Evolutionary conservation across 2,329 filamentous ascomycete genomes (phyloP), one percentile per base, ranked within the genome.

Genomic region (Penicillium palitans): DNA sequence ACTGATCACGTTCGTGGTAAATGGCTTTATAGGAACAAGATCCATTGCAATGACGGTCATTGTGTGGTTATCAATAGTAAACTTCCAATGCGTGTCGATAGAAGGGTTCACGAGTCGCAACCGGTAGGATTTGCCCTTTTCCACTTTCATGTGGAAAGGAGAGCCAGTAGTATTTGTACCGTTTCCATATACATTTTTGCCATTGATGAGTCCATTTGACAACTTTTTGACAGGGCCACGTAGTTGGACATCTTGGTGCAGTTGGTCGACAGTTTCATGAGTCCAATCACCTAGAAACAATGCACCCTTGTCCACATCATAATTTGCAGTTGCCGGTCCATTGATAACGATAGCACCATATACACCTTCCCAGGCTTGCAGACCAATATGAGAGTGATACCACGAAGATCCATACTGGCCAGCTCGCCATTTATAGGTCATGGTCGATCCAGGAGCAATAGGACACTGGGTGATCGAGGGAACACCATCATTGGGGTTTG

Each of bases 11-110:
- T 77, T 75, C 0, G 84, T 80, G 0, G 72, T 71, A 59, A 82
- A 88, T 0, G 85, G 85, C 25, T 76, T 65, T 25, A 88, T 78
- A 2, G 85, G 83, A 0, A 87, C 82, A 4, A 87, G 72, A 59
- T 87, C 86, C n/a, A 72, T 75, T 0, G 80, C 77, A 40, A 88
- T 84, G 37, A 88, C 84, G 0, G 76, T 81, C 63, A 88, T 69
- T 0, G 68, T 79, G 68, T 88, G 86, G 51, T 81, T 79, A 41
- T 80, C 78, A 27, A 80, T 75, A 45, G 70, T 74, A 66, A 88
- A 85, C 48, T 66, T 67, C 52, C 66, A 73, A 25, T 65, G 59
- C 1, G 64, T 69, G 21, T 71, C 64, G 6, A 62, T 59, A 0
- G 68, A 69, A 3, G 63, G 60, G 52, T 73, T 73, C 5, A 72